Conservation (phyloP, 805 yeast species). For the Wickerhamomyces sydowiorum region DNA sequence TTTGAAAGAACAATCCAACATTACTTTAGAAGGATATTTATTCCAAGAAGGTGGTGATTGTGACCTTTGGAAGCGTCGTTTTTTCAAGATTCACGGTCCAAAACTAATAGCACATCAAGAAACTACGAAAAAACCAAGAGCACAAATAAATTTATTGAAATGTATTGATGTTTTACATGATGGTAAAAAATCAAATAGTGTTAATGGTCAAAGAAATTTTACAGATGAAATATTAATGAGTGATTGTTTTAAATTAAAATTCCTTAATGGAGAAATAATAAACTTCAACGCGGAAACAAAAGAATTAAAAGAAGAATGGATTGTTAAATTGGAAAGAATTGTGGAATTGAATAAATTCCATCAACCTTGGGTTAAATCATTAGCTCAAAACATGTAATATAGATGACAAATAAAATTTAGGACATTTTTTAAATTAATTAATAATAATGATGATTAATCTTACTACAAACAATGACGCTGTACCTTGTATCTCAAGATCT, state of each 20-base stretch:
- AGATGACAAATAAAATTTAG: neutral
- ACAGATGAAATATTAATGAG: constrained; percentile 67
- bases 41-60: constrained; percentile 93
- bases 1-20: constrained; percentile 27
- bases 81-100: constrained; percentile 65
- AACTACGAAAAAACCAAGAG: constrained; percentile 58
- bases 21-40: constrained; percentile 58
- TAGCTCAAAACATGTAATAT: constrained; percentile 18
- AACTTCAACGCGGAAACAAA: constrained; percentile 80
- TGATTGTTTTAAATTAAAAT: constrained; percentile 69
- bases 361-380: constrained; percentile 55
- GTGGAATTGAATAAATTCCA: constrained; percentile 51
- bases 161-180: constrained; percentile 36
- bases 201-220: constrained; percentile 46
- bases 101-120: constrained; percentile 75
- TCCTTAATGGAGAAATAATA: constrained; percentile 75
- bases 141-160: constrained; percentile 69
- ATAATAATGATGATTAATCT: too few species aligned
- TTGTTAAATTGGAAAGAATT: constrained; percentile 47
- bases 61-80: constrained; percentile 62
- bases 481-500: too few species aligned
- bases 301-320: constrained; percentile 62
- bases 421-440: neutral
- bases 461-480: too few species aligned
- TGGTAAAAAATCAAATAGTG: constrained; percentile 23